Base-by-base conservation (phyloP, 176 grass and related monocot genomes). In the Thalia dealbata region DNA sequence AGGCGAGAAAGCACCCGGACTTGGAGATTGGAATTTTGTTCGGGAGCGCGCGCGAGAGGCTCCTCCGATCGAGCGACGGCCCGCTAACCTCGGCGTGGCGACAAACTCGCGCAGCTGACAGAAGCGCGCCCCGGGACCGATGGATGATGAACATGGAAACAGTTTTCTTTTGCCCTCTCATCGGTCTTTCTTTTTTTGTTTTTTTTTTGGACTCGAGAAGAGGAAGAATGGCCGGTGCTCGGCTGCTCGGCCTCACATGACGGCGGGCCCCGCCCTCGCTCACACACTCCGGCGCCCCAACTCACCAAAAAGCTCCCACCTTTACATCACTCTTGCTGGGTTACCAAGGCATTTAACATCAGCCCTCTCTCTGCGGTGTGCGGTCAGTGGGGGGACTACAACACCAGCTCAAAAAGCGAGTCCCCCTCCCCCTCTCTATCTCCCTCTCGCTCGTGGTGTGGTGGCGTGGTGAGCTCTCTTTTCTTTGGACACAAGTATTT, bases 401-500 rank as follows among this genome's bases (percentile, higher is more conserved):
- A n/a, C 18, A 55, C 15, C 14, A 55, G 14, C 54, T 48, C 45
- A 48, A 48, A 58, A 56, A 58, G 21, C 21, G 18, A 58, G n/a
- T n/a, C n/a, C n/a, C n/a, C n/a, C n/a, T n/a, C 52, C 42, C 3
- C 9, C 9, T 44, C 42, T 55, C 52, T 19, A 12, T 19, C 52
- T 18, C 18, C 5, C 54, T 22, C 54, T 55, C 19, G 6, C 18
- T 22, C 52, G 15, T 21, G 52, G 32, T 38, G 32, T 38, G 32
- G 32, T 38, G 32, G 32, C 11, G 11, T 48, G 45, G 45, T 48
- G 11, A 48, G 45, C 45, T 48, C 45, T 48, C 42, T 18, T 54
- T 58, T 58, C 54, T 58, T 58, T 58, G 54, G 54, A 58, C 54
- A n/a, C 54, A 58, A 58, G 54, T 58, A 23, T 58, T 58, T 58